Base-by-base conservation (phyloP, 495 filamentous ascomycete species). In the Bombardia bombarda region DNA sequence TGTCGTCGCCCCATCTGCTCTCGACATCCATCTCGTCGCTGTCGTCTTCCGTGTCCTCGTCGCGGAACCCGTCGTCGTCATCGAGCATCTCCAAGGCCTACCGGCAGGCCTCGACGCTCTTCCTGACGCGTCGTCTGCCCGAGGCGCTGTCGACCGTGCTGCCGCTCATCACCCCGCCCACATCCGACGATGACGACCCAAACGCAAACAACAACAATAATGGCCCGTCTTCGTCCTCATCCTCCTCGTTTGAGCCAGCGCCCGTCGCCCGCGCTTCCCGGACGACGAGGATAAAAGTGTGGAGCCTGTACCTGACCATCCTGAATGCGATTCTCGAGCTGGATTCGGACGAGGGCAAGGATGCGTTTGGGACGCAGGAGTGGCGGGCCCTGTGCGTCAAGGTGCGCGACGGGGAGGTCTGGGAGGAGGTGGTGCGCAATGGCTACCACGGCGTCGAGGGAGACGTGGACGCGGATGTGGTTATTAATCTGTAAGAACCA, bases 281-380 rank as follows among this genome's bases (percentile, higher is more conserved):
- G 40, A 81, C 79, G 30, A 86, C 84, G 44, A 73, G 90, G 48
- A 86, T 95, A 63, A 97, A 95, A 61, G 79, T 96, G 42, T 98
- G 93, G 93, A 93, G 86, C 62, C 73, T 98, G 51, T 97, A 97
- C 61, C 77, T 97, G 38, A 94, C 88, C 0, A 78, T 97, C 19
- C 73, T 97, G 25, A 93, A 95, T 65, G 86, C 86, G 19, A 83
- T 95, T 35, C 72, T 90, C 26, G 89, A 97, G 47, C 70, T 96
- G 50, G 86, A 85, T 14, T 65, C 82, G n/a, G 87, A 95, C 51
- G 87, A 95, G 57, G 92, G 90, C 23, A 95, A 90, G 64, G 75
- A 75, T 13, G 74, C 80, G 19, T 90, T 96, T 69, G 93, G 93
- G 0, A 79, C 75, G 32, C 75, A 83, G 45, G 79, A 87, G 49